Base-by-base conservation (phyloP, 495 filamentous ascomycete genomes). In the Aspergillus wentii region DNA sequence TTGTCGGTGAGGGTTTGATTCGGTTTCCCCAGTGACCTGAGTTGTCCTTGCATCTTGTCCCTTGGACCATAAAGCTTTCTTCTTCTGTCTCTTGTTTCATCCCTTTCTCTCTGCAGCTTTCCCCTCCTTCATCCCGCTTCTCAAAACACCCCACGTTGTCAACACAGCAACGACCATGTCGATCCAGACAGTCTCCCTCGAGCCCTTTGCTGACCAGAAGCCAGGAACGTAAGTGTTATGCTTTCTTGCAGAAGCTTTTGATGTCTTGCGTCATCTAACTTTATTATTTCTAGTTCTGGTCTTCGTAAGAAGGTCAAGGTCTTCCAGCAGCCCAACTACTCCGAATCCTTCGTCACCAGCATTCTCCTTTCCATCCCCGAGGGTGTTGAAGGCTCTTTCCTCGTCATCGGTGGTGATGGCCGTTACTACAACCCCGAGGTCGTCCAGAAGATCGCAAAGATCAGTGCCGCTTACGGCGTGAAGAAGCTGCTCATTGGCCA, bases 261-360 rank as follows among this genome's bases (percentile, higher is more conserved):
- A n/a, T n/a, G n/a, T n/a, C n/a, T n/a, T n/a, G n/a, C n/a, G n/a
- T n/a, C n/a, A n/a, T n/a, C n/a, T n/a, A n/a, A n/a, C n/a, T 32
- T 40, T 43, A 16, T 38, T 17, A 30, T 30, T 17, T 46, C 41
- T 52, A 97, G 92, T 51, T 98, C 92, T 45, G 92, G 92, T 54
- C 84, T 98, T 52, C 87, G 92, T 45, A 98, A 98, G 71, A 98
- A 96, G 78, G 94, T 97, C 66, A 86, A 83, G 58, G 84, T 95
- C 59, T 98, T 98, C 75, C 88, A 98, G 62, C 74, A 96, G 66
- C 76, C 82, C 33, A 76, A 98, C 61, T 98, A 98, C 74, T 87
- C 85, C 68, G 94, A 98, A 62, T 80, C 91, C 38, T 98, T 98
- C 62, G 74, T 98, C 47, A 78, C 92, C 35, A 88, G 85, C 63